These are phyloP conservation scores for Sporisorium exsertum DNA, from an alignment of 1,284 basidiomycete species.

Conservation along the genomic window DNA sequence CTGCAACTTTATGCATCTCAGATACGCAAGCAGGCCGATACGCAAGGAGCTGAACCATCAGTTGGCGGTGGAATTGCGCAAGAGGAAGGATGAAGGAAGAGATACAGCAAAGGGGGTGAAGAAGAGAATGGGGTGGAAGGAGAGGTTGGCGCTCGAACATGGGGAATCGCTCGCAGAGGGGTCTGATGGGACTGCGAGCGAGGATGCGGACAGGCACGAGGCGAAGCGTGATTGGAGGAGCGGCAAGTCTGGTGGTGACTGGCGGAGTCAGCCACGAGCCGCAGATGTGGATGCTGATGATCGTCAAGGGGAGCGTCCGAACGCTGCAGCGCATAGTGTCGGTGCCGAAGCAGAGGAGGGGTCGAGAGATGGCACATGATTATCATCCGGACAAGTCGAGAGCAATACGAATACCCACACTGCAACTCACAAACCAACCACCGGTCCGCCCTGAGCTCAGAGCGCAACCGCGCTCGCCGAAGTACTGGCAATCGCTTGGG, in stretches of 20 bases:
- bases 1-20: slow-evolving; percentile 98
- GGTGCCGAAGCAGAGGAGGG: not conserved
- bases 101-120: slow-evolving; percentile 22
- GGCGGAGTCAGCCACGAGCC: slow-evolving; percentile 32
- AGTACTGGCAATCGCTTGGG: not conserved
- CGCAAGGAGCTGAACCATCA: slow-evolving; percentile 62
- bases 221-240: slow-evolving; percentile 29
- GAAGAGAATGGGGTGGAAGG: slow-evolving; percentile 45
- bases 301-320: not conserved
- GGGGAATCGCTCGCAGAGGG: slow-evolving; percentile 9
- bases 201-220: not conserved
- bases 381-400: not conserved
- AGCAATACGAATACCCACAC: slow-evolving; percentile 6
- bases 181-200: not conserved
- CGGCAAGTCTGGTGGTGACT: slow-evolving; percentile 31
- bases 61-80: slow-evolving; percentile 57
- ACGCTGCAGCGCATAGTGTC: not conserved
- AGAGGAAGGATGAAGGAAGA: slow-evolving; percentile 39
- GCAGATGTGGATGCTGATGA: not conserved
- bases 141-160: slow-evolving; percentile 41
- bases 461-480: not conserved
- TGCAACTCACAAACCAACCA: not conserved
- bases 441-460: no score
- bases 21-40: slow-evolving; percentile 49
- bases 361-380: not conserved